phyloP scores from a whole-genome alignment of 1,139 yeast species.

The Meyerozyma carpophila region DNA sequence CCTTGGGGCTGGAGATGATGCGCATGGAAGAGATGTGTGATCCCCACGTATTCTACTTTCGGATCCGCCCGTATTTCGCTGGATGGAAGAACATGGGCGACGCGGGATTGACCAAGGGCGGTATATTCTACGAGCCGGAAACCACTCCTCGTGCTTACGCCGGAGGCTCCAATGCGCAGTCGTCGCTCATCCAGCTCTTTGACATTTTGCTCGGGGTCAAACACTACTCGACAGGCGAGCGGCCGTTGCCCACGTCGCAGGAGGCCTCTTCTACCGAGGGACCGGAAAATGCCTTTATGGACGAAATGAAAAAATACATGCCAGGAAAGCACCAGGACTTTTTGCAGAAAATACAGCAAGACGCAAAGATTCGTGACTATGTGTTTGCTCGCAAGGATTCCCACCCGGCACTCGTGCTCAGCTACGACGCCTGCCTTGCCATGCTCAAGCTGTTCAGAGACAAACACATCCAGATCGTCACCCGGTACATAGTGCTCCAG shows the following conservation, averaged over 20 bases:
- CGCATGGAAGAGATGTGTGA: conserved; percentile 93
- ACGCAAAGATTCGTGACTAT: conserved; percentile 57
- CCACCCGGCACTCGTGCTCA: conserved; percentile 54
- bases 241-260: conserved; percentile 31
- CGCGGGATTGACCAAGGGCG: conserved; percentile 72
- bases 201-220: conserved; percentile 73
- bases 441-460: conserved; percentile 87
- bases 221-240: conserved; percentile 73
- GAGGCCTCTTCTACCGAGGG: conserved; percentile 3
- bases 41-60: conserved; percentile 83
- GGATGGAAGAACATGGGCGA: conserved; percentile 94
- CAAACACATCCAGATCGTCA: conserved; percentile 87
- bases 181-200: conserved; percentile 80
- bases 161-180: conserved; percentile 94
- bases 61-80: conserved; percentile 84
- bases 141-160: conserved; percentile 53
- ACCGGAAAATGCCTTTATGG: conserved; percentile 55
- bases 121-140: conserved; percentile 74
- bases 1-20: conserved; percentile 68
- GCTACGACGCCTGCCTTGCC: conserved; percentile 87
- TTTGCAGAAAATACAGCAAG: conserved; percentile 51
- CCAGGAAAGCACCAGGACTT: conserved; percentile 80
- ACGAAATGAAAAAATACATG: conserved; percentile 85
- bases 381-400: conserved; percentile 39
- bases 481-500: conserved; percentile 78